Base-by-base conservation (phyloP, 768 basidiomycete species). In the Phallus indusiatus region DNA sequence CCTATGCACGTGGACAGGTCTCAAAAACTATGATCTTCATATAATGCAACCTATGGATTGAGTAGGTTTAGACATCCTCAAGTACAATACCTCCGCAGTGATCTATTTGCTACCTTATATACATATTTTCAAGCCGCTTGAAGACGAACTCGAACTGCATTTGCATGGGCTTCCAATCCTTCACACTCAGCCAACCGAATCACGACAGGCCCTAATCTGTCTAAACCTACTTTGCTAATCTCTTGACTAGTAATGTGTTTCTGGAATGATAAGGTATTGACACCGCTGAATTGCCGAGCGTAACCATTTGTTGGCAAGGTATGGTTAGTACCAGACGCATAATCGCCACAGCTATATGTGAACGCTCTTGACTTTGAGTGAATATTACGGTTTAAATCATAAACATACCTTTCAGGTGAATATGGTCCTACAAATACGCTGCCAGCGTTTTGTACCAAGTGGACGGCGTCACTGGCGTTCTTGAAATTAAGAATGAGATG, bases 191-290 rank as follows among this genome's bases (percentile, higher is more conserved):
- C 96, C 34, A 99, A 72, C 2, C 85, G 90, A 18, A 81, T 86
- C 5, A 98, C 95, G 12, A 87, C 74, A 11, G 96, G 96, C 3
- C 96, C 96, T 34, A 99, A 77, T 12, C 65, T 74, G 64, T 77
- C 76, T 57, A 99, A 75, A 16, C 96, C 96, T 6, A 78, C 82
- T 17, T 76, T 70, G 10, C 93, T 88, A 21, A 98, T 81, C 69
- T 96, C 89, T 70, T 98, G 96, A 5, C 92, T 94, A 14, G 96
- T 99, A 66, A 98, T 97, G 70, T 98, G 89, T 72, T 99, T 99
- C 70, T 97, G 94, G 87, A 98, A 99, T 1, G 93, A 94, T 9
- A 82, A 76, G 0, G 95, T 97, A 75, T 95, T 97, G 64, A 99
- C 96, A 5, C 96, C 96, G 64, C 94, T 96, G 76, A 94, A 99